Evolutionary conservation across 192 early-diverging fungal species (phyloP), one percentile per base, ranked within the genome.

Genomic region (Rhizophagus prolifer): DNA sequence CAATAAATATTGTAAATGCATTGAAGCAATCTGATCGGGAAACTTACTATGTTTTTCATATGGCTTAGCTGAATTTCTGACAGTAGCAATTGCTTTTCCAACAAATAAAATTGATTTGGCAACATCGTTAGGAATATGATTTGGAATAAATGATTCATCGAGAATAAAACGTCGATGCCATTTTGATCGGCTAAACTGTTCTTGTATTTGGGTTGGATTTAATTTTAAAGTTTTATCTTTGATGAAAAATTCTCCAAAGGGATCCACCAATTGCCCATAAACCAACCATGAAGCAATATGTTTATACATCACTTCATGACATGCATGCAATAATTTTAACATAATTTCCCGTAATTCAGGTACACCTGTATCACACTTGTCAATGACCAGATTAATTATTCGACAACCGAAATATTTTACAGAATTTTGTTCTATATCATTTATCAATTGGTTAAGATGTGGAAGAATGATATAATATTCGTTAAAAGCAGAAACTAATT

Each of bases 211-310:
- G 31, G 30, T 34, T 61, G 36, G n/a, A 47, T 77, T 72, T 30
- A 16, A 31, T 23, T 54, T 47, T 21, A 26, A 50, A 14, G 58
- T 28, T 68, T 47, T 28, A 7, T 62, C 72, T 38, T 62, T 54
- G n/a, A 94, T 82, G 71, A 94, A 94, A 71, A 94, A 94, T 78
- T 93, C 93, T 8, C 70, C 61, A 75, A 85, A 80, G 0, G 90
- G 83, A 75, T 92, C 91, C 46, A 80, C 64, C 63, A 91, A 80
- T 34, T 85, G 80, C 12, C 91, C 93, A 81, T 91, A 90, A 9
- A 94, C 78, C 70, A 91, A 84, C 91, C 91, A 94, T 2, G 81
- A 81, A 14, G 88, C 82, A 9, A 93, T 79, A 58, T 92, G 88
- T 58, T 87, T 74, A 61, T 85, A 87, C 70, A 92, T 79, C 1